These are phyloP conservation scores for Epichloe hybrida DNA, from an alignment of 2,329 filamentous ascomycete genomes.

Conservation along the genomic window DNA sequence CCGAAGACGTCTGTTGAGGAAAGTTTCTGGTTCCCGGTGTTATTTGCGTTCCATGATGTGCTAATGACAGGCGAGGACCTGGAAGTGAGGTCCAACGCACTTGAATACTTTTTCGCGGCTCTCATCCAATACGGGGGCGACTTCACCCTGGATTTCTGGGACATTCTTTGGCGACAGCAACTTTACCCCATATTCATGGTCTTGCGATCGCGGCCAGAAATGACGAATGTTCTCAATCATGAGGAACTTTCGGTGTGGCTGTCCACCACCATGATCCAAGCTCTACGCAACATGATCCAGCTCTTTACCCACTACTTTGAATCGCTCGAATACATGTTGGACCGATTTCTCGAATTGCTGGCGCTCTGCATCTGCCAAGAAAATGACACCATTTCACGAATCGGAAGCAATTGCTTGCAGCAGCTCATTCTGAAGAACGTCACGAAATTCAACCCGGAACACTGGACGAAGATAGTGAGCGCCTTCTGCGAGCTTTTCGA, in stretches of 20 bases:
- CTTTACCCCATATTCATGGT: constrained; percentile 99
- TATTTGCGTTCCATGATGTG: constrained; percentile 97
- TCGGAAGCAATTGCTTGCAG: constrained; percentile 95
- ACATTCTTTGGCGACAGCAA: constrained; percentile 92
- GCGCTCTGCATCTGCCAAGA: constrained; percentile 97
- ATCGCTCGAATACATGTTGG: constrained; percentile 91
- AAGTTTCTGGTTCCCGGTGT: constrained; percentile 94
- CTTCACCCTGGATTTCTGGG: constrained; percentile 93
- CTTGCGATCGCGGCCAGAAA: constrained; percentile 86
- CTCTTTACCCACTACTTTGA: constrained; percentile 98
- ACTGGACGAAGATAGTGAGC: constrained; percentile 91
- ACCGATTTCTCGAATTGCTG: constrained; percentile 88
- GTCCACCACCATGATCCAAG: constrained; percentile 98
- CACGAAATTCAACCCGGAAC: constrained; percentile 69
- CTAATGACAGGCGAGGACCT: constrained; percentile 98
- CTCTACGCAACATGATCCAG: constrained; percentile 93
- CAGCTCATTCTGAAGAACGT: constrained; percentile 96
- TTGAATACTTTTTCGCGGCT: constrained; percentile 95
- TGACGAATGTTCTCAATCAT: constrained; percentile 88
- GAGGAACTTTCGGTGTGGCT: constrained; percentile 98
- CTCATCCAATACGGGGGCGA: constrained; percentile 86
- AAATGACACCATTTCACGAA: constrained; percentile 94
- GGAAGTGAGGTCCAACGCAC: constrained; percentile 78
- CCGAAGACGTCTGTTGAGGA: constrained; percentile 84
- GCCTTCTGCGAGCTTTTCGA: constrained; percentile 95